Evolutionary conservation across 352 stramenopile species (phyloP).

Genomic region (Globisporangium orthogonon): DNA sequence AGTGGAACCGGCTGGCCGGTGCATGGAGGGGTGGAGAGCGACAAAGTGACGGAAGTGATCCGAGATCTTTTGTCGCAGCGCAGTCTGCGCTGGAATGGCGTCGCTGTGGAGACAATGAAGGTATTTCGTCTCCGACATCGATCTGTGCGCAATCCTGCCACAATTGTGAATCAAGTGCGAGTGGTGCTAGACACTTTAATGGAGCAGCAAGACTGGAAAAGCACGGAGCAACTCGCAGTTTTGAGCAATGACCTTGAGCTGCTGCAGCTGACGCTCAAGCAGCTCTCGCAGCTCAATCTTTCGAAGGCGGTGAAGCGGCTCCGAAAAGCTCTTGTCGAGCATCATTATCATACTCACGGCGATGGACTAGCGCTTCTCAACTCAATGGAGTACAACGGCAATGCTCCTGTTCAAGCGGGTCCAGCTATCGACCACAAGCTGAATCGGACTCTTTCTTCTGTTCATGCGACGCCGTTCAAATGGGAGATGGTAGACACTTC

Average conservation of each 20-base stretch:
- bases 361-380: background rate
- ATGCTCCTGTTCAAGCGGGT: background rate
- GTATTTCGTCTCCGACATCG: slow-evolving; percentile 18
- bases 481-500: slow-evolving; percentile 29
- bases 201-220: slow-evolving; percentile 41
- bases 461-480: slow-evolving; percentile 6
- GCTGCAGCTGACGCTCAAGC: slow-evolving; percentile 23
- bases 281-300: slow-evolving; percentile 29
- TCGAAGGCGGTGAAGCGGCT: slow-evolving; percentile 53
- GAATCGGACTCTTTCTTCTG: slow-evolving; percentile 14
- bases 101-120: slow-evolving; percentile 43
- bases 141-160: background rate
- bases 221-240: slow-evolving; percentile 29
- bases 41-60: slow-evolving; percentile 11
- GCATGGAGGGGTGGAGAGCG: slow-evolving; percentile 1
- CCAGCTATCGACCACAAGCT: slow-evolving; percentile 18
- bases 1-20: background rate
- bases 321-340: slow-evolving; percentile 16
- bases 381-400: background rate
- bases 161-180: slow-evolving; percentile 3
- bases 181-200: slow-evolving; percentile 25
- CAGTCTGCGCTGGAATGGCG: slow-evolving; percentile 31
- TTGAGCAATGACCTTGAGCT: slow-evolving; percentile 18
- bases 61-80: slow-evolving; percentile 21
- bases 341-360: background rate